Conservation (phyloP, 208 protist species). For the Polymyxa betae region DNA sequence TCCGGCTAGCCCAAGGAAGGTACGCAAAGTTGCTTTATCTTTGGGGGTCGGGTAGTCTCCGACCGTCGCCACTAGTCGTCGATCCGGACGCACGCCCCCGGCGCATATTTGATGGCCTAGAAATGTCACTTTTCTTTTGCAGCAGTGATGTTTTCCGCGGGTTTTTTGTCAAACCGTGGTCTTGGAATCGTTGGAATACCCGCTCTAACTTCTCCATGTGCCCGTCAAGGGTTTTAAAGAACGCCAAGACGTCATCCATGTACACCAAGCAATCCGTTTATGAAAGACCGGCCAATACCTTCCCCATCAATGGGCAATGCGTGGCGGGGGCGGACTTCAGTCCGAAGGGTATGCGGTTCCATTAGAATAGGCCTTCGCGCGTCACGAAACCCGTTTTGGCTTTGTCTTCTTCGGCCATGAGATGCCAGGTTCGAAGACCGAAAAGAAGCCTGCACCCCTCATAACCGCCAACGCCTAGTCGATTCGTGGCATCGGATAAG, state of each 20-base stretch:
- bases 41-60: not conserved
- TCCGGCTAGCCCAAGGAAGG: not conserved
- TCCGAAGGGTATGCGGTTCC: conserved; percentile 55
- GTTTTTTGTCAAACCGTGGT: not conserved
- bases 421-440: conserved; percentile 50
- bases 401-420: conserved; percentile 43
- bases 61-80: not conserved
- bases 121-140: not conserved
- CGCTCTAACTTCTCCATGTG: not conserved
- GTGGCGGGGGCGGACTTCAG: conserved; percentile 14
- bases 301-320: conserved; percentile 32
- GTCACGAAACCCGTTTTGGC: conserved; percentile 56
- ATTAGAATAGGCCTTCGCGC: conserved; percentile 50
- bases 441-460: not conserved
- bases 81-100: not conserved
- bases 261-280: conserved; percentile 10
- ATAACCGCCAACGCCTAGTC: conserved; percentile 21
- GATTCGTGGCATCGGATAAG: conserved; percentile 22
- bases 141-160: not conserved
- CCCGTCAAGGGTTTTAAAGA: not conserved
- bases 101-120: not conserved
- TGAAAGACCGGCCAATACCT: conserved; percentile 48
- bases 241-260: not conserved
- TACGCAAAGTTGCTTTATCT: not conserved
- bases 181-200: not conserved